Evolutionary conservation across 345 rosid species (phyloP).

Genomic region (Carallia pectinifolia): DNA sequence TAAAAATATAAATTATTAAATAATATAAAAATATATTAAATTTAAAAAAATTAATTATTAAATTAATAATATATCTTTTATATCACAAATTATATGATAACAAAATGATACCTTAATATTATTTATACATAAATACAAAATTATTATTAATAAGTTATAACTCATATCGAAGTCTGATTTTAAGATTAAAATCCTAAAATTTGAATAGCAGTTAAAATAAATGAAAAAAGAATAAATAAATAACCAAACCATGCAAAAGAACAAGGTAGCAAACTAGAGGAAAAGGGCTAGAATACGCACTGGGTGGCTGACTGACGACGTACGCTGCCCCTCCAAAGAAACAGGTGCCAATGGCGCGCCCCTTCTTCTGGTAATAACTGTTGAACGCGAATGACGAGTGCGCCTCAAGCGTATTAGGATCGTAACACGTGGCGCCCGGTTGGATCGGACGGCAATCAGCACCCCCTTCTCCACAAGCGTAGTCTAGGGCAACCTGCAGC

Average conservation of each 20-base stretch:
- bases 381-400: conserved; percentile 93
- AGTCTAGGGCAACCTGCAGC: conserved; percentile 67
- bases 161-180: too few species aligned
- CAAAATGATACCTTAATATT: too few species aligned
- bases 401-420: conserved; percentile 58
- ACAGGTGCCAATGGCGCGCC: conserved; percentile 62
- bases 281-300: conserved; percentile 42
- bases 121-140: too few species aligned
- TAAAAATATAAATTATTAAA: too few species aligned
- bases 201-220: too few species aligned
- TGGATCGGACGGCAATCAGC: conserved; percentile 91
- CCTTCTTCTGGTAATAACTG: conserved; percentile 78
- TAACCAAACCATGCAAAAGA: not conserved
- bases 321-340: conserved; percentile 64
- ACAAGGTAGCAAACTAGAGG: not conserved
- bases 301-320: conserved; percentile 62
- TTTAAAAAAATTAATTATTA: too few species aligned
- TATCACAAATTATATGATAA: too few species aligned
- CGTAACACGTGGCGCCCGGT: conserved; percentile 60
- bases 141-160: too few species aligned
- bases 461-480: conserved; percentile 84
- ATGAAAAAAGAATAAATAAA: too few species aligned
- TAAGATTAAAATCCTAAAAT: too few species aligned
- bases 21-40: too few species aligned
- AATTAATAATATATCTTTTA: too few species aligned